Percentiles rank a stretch among this genome's conserved stretches.
These are phyloP conservation scores for Aegilops sharonensis DNA, from an alignment of 176 grass and related monocot genomes.

Conservation along the genomic window DNA sequence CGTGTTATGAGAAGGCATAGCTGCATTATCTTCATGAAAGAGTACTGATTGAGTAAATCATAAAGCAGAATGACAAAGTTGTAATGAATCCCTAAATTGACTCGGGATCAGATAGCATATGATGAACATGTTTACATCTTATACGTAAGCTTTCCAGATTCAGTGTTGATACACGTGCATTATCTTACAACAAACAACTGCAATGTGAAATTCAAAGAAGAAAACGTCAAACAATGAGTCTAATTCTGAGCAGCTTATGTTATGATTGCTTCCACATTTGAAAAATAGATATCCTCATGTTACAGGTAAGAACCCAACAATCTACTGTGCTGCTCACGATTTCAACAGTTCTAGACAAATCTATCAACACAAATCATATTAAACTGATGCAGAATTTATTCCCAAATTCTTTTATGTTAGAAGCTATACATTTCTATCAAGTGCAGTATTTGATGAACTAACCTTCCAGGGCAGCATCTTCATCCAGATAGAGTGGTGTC, in stretches of 20 bases:
- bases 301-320: not conserved
- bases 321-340: not conserved
- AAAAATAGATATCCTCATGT: not conserved
- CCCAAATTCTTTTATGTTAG: not conserved
- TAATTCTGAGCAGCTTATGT: not conserved
- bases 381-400: not conserved
- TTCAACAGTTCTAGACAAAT: slow-evolving; percentile 7
- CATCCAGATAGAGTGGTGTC: slow-evolving; percentile 37
- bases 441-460: not conserved
- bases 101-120: not conserved
- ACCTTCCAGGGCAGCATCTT: slow-evolving; percentile 31
- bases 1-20: slow-evolving; percentile 2
- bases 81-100: not conserved
- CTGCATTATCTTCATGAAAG: not conserved
- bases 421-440: slow-evolving; percentile 12
- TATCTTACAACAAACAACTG: not conserved
- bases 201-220: not conserved
- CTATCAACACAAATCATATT: not conserved
- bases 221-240: not conserved
- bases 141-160: slow-evolving; percentile 13
- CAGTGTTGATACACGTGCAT: not conserved
- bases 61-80: not conserved
- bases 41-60: not conserved
- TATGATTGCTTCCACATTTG: not conserved
- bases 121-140: slow-evolving; percentile 2